Evolutionary conservation across 192 early-diverging fungal genomes (phyloP), one percentile per base, ranked within the genome.

Genomic region (Allomyces arbusculus): DNA sequence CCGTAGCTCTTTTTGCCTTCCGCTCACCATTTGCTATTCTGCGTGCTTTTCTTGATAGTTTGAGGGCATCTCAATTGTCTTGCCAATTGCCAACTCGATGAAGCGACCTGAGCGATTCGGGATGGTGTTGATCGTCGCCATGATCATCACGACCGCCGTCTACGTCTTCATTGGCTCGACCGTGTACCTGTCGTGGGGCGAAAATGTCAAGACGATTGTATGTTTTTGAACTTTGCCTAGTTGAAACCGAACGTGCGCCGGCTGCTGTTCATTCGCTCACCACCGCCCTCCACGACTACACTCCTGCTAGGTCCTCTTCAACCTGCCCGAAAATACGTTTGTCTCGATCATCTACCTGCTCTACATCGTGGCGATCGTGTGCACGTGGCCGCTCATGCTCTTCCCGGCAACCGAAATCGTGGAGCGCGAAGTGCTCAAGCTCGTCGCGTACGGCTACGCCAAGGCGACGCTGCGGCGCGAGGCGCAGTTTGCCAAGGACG

Each of bases 321-420:
- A 88, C 70, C 70, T 90, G 10, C 86, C 87, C 11, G 70, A 72
- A 69, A 75, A 67, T 64, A 75, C 64, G 61, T 74, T 73, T n/a
- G 73, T 82, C 6, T 75, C 75, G 62, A 73, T 76, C 19, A 74
- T 89, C 65, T 83, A 87, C 68, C 75, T 84, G 62, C 74, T 89
- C 3, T 89, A 90, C 69, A 84, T 83, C 2, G 65, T 87, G 24
- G 86, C 89, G 24, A 90, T 90, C 62, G 80, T 86, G 70, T 72
- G 88, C 16, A 86, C 85, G 0, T 85, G 89, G 64, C 89, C 89
- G 10, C 69, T 90, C 16, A 79, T 78, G 61, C 72, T 87, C 3
- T 89, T 87, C 44, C 87, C 89, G 23, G 81, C 83, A 26, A 84
- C 87, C 50, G 75, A 79, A 22, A 90, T 90, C 65, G 71, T 82